Base-by-base conservation (phyloP, 202 grass and related monocot species). In the Cymbopogon flexuosus region DNA sequence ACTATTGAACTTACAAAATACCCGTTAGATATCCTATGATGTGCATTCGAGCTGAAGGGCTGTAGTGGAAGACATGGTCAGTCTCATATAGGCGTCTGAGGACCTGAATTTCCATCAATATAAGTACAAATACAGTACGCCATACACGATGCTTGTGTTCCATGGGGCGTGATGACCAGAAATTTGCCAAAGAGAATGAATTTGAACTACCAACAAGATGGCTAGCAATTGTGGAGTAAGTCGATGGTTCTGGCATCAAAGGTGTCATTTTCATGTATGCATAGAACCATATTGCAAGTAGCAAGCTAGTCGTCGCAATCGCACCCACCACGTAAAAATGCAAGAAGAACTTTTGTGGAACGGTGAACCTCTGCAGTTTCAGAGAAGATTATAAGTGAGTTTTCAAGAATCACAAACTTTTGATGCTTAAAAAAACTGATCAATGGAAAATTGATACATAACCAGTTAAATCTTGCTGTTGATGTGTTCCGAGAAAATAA, bases 71-170 rank as follows among this genome's bases (percentile, higher is more conserved):
- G 24, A 98, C 96, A 65, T 95, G 78, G 79, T 91, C 63, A 54
- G 96, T 95, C 88, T 98, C 90, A 87, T 95, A 88, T 43, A 95
- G 62, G 8, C 96, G 90, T 87, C 96, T 91, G 59, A 95, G 78
- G 68, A 92, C 84, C 58, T 98, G 96, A 90, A 91, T 81, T 75
- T 98, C 84, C 90, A 95, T 89, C 68, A 98, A 70, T 66, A 98
- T 72, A 62, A 93, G 84, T 13, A 95, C 90, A 89, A 93, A 91
- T 52, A 95, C 82, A 68, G 90, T 93, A 40, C 52, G 79, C 96
- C 92, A 98, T 23, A 93, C 90, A 72, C 82, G 86, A 58, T 91
- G 84, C 72, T 91, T 98, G 75, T 94, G 86, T 43, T 90, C 80
- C 78, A 91, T 73, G 75, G 84, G 85, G 29, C 31, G 52, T 2